Evolutionary conservation across 345 rosid genomes (phyloP).

Genomic region (Stellera chamaejasme): DNA sequence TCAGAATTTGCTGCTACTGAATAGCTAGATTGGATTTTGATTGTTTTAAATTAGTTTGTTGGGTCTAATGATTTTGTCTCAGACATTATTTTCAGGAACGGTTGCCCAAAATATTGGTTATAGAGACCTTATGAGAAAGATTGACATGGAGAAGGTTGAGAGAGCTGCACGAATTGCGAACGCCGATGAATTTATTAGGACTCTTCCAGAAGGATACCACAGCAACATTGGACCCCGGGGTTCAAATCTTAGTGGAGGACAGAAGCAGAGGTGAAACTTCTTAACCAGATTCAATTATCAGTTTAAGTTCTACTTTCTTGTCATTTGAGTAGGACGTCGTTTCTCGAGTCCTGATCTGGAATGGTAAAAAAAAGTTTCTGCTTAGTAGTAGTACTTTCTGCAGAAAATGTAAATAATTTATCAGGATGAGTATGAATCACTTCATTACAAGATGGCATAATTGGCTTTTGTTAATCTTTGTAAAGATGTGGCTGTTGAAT

Average conservation of each 20-base stretch:
- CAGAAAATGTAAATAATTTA: neutral
- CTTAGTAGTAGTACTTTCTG: neutral
- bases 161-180: slow-evolving; percentile 63
- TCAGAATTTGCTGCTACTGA: too few relatives aligned
- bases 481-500: slow-evolving; percentile 2
- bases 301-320: neutral
- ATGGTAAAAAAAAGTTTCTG: neutral
- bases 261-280: slow-evolving; percentile 69
- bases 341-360: neutral
- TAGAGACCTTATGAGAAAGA: slow-evolving; percentile 48
- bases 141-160: slow-evolving; percentile 78
- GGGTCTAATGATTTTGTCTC: neutral
- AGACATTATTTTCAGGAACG: slow-evolving; percentile 93
- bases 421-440: neutral
- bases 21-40: too few relatives aligned
- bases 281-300: neutral
- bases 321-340: neutral
- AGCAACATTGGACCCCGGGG: slow-evolving; percentile 86
- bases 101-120: slow-evolving; percentile 93
- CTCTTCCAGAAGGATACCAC: slow-evolving; percentile 66
- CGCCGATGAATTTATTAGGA: slow-evolving; percentile 82
- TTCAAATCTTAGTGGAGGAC: slow-evolving; percentile 90
- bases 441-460: neutral
- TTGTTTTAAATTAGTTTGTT: too few relatives aligned
- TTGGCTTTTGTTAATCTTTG: neutral